phyloP scores from a whole-genome alignment of 1,284 basidiomycete genomes.

The Ceratobasidium sp. region DNA sequence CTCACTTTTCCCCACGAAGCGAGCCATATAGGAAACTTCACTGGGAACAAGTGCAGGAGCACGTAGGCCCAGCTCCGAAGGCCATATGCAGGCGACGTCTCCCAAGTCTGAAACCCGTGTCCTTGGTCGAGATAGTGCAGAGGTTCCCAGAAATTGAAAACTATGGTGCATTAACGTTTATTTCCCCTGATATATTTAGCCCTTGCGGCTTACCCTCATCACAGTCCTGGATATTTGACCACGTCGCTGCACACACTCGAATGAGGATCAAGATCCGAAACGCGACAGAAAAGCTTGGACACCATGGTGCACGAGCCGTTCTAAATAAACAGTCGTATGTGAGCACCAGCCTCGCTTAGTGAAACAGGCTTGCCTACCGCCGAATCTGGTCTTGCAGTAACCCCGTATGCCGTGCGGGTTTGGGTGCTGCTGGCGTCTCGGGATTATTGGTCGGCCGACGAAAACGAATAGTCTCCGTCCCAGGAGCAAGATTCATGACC shows the following conservation, averaged over 20 bases:
- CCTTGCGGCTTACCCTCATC: slow-evolving; percentile 82
- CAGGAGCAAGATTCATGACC: slow-evolving; percentile 38
- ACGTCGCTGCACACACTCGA: slow-evolving; percentile 91
- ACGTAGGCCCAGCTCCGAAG: slow-evolving; percentile 96
- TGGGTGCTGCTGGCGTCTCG: slow-evolving; percentile 34
- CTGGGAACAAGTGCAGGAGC: slow-evolving; percentile 67
- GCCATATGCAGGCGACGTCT: slow-evolving; percentile 89
- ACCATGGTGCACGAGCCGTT: slow-evolving; percentile 79
- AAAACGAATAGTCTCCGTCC: slow-evolving; percentile 43
- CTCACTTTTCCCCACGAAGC: slow-evolving; percentile 58
- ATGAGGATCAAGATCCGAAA: slow-evolving; percentile 85
- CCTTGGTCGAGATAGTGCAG: slow-evolving; percentile 88
- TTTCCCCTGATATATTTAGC: slow-evolving; percentile 40
- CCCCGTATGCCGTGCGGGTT: slow-evolving; percentile 35
- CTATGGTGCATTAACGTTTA: slow-evolving; percentile 58
- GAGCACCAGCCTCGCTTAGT: neutral
- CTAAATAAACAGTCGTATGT: slow-evolving; percentile 55
- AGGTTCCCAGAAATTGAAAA: slow-evolving; percentile 99
- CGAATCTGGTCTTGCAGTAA: slow-evolving; percentile 79
- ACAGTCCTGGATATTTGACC: slow-evolving; percentile 94
- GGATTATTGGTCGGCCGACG: slow-evolving; percentile 34
- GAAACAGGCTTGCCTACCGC: slow-evolving; percentile 58
- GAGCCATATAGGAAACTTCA: slow-evolving; percentile 47
- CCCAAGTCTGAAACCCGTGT: slow-evolving; percentile 97
- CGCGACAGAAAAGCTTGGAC: slow-evolving; percentile 83